Percentiles rank a stretch among this genome's conserved stretches.
Conservation (phyloP, 2,329 filamentous ascomycete genomes). For the Fusarium acutatum region DNA sequence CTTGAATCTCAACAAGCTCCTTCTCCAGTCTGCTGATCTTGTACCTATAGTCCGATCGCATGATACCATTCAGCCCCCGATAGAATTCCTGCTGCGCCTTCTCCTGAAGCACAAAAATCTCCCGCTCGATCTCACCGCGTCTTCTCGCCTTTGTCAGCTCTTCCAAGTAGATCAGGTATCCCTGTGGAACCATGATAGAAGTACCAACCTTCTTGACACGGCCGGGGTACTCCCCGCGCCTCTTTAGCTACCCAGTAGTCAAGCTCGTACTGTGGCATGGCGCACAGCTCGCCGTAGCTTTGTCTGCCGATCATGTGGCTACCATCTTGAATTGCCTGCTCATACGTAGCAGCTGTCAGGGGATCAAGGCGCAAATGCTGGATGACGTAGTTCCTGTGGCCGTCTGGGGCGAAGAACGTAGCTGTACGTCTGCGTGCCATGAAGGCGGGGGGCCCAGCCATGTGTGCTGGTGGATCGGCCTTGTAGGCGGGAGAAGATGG, state of each 20-base stretch:
- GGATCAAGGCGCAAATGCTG: not conserved
- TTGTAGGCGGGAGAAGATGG: fast-evolving
- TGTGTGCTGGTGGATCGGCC: fast-evolving
- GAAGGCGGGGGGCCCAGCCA: not conserved
- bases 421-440: not conserved
- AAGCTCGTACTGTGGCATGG: fast-evolving
- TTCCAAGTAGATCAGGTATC: not conserved
- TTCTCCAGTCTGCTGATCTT: not conserved
- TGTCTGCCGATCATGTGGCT: not conserved
- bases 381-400: not conserved
- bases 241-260: not conserved
- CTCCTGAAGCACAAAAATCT: not conserved
- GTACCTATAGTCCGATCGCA: not conserved
- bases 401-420: not conserved
- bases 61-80: fast-evolving
- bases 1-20: not conserved
- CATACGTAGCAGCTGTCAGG: fast-evolving
- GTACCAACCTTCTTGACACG: fast-evolving
- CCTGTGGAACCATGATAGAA: not conserved
- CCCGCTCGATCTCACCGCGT: fast-evolving
- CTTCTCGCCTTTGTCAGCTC: not conserved
- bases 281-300: not conserved
- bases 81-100: not conserved
- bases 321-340: fast-evolving
- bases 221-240: not conserved